Conservation (phyloP, 2,329 filamentous ascomycete species). For the Trichoderma sp. region DNA sequence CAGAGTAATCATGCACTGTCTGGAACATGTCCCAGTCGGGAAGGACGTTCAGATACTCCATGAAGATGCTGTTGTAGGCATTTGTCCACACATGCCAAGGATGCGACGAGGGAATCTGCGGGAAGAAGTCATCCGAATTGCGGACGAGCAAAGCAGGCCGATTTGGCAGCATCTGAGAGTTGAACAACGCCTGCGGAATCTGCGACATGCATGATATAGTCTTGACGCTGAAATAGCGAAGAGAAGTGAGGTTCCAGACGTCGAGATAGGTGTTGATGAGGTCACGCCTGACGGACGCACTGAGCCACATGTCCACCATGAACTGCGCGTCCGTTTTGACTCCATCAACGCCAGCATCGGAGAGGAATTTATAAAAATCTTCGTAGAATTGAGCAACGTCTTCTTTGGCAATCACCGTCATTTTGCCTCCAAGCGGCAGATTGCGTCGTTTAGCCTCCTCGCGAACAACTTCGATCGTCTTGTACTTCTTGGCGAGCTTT, state of each 20-base stretch:
- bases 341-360: slow-evolving; percentile 69
- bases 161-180: slow-evolving; percentile 75
- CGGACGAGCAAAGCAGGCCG: slow-evolving; percentile 71
- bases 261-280: slow-evolving; percentile 77
- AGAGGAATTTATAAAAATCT: slow-evolving; percentile 86
- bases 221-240: slow-evolving; percentile 73
- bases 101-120: slow-evolving; percentile 73
- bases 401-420: slow-evolving; percentile 69
- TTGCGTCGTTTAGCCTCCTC: slow-evolving; percentile 46
- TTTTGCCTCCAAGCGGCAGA: slow-evolving; percentile 56
- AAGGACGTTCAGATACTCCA: slow-evolving; percentile 78
- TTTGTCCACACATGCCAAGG: slow-evolving; percentile 96
- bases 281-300: slow-evolving; percentile 65
- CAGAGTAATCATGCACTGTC: slow-evolving; percentile 63
- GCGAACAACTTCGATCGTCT: slow-evolving; percentile 61
- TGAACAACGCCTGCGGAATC: slow-evolving; percentile 79
- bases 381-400: slow-evolving; percentile 77
- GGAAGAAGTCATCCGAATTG: slow-evolving; percentile 92
- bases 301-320: slow-evolving; percentile 72
- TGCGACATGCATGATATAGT: slow-evolving; percentile 95
- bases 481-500: slow-evolving; percentile 72
- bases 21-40: slow-evolving; percentile 80
- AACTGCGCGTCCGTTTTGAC: slow-evolving; percentile 96
- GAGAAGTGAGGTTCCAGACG: slow-evolving; percentile 74
- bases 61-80: slow-evolving; percentile 81